Conservation (phyloP, 768 basidiomycete genomes). For the Cytidiella melzeri region DNA sequence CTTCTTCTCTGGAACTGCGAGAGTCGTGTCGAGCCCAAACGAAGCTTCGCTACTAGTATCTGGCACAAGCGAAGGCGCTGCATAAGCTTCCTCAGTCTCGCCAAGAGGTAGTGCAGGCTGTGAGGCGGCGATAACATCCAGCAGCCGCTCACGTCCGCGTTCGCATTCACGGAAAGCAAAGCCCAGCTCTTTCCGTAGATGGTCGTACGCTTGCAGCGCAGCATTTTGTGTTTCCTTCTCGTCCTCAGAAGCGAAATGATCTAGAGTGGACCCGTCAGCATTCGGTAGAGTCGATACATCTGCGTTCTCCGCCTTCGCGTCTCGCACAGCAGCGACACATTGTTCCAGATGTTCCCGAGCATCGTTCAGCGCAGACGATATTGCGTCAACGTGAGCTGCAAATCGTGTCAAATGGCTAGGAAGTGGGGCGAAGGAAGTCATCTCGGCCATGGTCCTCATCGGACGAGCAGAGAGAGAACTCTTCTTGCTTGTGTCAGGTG, state of each 20-base stretch:
- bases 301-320: conserved; percentile 14
- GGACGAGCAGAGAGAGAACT: not conserved
- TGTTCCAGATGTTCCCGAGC: conserved; percentile 61
- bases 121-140: conserved; percentile 44
- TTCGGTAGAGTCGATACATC: conserved; percentile 1
- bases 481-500: conserved; percentile 5
- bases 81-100: conserved; percentile 21
- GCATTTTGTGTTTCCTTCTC: conserved; percentile 23
- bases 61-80: conserved; percentile 36
- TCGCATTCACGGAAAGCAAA: conserved; percentile 78
- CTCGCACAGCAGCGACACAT: conserved; percentile 54
- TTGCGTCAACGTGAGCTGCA: conserved; percentile 66
- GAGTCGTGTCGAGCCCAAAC: conserved; percentile 4
- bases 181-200: conserved; percentile 70
- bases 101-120: conserved; percentile 29
- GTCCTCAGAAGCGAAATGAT: not conserved
- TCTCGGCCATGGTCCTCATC: conserved; percentile 18
- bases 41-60: conserved; percentile 17
- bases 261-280: not conserved
- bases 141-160: conserved; percentile 60
- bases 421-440: conserved; percentile 63
- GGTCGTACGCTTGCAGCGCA: conserved; percentile 67
- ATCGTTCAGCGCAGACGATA: conserved; percentile 62
- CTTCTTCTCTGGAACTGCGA: not conserved
- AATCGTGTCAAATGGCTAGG: conserved; percentile 66